Evolutionary conservation across 2,329 filamentous ascomycete genomes (phyloP).

Genomic region (Neopestalotiopsis sp.): DNA sequence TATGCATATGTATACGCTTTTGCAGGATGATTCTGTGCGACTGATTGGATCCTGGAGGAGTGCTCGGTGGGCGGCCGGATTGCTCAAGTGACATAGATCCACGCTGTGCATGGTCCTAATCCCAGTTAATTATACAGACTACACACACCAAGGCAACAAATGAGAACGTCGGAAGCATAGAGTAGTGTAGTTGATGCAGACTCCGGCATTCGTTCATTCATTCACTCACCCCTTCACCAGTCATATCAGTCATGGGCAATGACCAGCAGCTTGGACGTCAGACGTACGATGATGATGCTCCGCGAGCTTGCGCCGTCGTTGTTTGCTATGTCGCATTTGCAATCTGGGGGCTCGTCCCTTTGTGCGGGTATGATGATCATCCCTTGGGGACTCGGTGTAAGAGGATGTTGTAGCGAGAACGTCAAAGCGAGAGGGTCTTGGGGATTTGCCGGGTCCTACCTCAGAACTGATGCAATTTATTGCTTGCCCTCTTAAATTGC

Average conservation of each 20-base stretch:
- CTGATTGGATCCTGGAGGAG: conserved; percentile 16
- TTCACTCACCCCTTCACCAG: too few species aligned
- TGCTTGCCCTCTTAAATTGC: too few species aligned
- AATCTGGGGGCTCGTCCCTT: background rate
- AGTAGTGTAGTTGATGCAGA: background rate
- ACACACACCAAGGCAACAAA: too few species aligned
- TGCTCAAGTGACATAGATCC: conserved; percentile 9
- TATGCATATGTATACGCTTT: background rate
- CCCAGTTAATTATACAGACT: background rate
- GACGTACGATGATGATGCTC: too few species aligned
- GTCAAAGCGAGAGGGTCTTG: background rate
- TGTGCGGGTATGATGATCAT: background rate
- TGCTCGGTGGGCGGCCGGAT: background rate
- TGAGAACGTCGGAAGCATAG: background rate
- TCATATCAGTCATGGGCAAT: too few species aligned
- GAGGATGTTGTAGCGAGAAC: background rate
- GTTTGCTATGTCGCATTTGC: too few species aligned
- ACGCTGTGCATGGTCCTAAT: background rate
- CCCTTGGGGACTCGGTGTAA: background rate
- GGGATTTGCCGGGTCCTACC: background rate
- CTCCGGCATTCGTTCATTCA: too few species aligned
- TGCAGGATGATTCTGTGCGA: conserved; percentile 8
- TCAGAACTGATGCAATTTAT: background rate
- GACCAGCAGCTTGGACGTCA: too few species aligned
- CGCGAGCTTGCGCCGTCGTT: too few species aligned